Base-by-base conservation (phyloP, 2,329 filamentous ascomycete genomes). In the Teratosphaeria pseudoeucalypti region DNA sequence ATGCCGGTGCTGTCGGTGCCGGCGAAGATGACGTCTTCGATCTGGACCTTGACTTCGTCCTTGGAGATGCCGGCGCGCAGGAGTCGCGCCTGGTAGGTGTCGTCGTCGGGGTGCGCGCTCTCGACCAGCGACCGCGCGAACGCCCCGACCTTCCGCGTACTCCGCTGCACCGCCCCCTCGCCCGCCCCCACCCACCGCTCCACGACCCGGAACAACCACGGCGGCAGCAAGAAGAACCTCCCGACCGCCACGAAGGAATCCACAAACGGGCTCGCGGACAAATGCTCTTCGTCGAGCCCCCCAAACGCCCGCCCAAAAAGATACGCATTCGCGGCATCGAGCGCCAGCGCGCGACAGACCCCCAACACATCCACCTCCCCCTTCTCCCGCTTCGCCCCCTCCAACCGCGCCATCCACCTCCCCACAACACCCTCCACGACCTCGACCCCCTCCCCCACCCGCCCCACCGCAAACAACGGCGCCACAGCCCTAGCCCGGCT, bases 11-110 rank as follows among this genome's bases (percentile, higher is more conserved):
- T 77, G 65, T 83, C 81, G 0, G 80, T 81, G 1, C 80, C 81
- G 1, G 81, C 81, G 67, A 82, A 83, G 29, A 79, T 75, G 2
- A 83, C 67, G 63, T 82, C 81, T 63, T 82, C 81, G 62, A 78
- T 76, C 63, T 83, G 80, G 0, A 78, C 75, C 52, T 73, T 75
- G 6, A 78, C 73, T 65, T 83, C 80, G 4, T 71, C 65, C 10
- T 66, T 65, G 3, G 73, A 72, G 32, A 82, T 68, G 0, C 77
- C 77, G 7, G 74, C 70, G 52, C 74, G 73, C 23, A 81, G 66
- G 39, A 83, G 68, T 4, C 80, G 74, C 2, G 74, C 76, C 39
- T 79, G 79, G 61, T 81, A 83, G 5, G 74, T 81, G 5, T 69
- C 70, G 52, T 75, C 59, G 7, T 32, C 7, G 23, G 23, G 23